Evolutionary conservation across 1,284 basidiomycete species (phyloP).

Genomic region (Fomitopsis palustris): DNA sequence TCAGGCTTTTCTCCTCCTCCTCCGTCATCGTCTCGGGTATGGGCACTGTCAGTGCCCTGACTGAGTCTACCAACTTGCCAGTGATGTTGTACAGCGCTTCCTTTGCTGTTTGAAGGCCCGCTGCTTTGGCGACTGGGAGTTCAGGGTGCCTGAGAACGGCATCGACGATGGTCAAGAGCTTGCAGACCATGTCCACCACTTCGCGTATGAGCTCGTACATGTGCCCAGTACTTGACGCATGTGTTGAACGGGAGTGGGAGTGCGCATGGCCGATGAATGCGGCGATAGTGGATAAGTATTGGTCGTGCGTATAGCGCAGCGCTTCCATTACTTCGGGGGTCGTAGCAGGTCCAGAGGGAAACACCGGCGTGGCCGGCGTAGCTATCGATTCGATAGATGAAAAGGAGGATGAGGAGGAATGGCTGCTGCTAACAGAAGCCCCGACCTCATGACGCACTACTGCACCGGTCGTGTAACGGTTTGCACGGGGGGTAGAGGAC

Average conservation of each 20-base stretch:
- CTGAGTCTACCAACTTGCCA: slow-evolving; percentile 84
- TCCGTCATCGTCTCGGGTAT: slow-evolving; percentile 53
- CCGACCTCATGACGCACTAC: slow-evolving; percentile 36
- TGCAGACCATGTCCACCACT: slow-evolving; percentile 90
- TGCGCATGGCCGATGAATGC: slow-evolving; percentile 98
- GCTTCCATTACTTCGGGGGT: slow-evolving; percentile 66
- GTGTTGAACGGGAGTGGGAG: slow-evolving; percentile 83
- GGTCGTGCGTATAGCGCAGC: slow-evolving; percentile 78
- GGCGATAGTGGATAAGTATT: slow-evolving; percentile 90
- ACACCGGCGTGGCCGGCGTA: slow-evolving; percentile 46
- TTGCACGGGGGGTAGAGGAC: slow-evolving; percentile 9
- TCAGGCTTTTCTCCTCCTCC: slow-evolving; percentile 77
- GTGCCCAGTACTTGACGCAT: slow-evolving; percentile 89
- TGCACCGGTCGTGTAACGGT: slow-evolving; percentile 11
- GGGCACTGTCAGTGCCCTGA: slow-evolving; percentile 64
- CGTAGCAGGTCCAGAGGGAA: slow-evolving; percentile 68
- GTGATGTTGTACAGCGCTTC: slow-evolving; percentile 85
- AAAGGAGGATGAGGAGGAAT: slow-evolving; percentile 62
- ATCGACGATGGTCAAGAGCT: slow-evolving; percentile 90
- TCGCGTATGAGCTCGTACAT: slow-evolving; percentile 93
- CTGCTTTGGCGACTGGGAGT: slow-evolving; percentile 51
- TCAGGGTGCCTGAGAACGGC: slow-evolving; percentile 74
- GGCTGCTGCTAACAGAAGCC: slow-evolving; percentile 66
- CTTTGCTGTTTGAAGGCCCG: slow-evolving; percentile 67
- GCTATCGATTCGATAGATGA: slow-evolving; percentile 37